These are phyloP conservation scores for Pythium dissotocum DNA, from an alignment of 352 stramenopile species.

Conservation along the genomic window DNA sequence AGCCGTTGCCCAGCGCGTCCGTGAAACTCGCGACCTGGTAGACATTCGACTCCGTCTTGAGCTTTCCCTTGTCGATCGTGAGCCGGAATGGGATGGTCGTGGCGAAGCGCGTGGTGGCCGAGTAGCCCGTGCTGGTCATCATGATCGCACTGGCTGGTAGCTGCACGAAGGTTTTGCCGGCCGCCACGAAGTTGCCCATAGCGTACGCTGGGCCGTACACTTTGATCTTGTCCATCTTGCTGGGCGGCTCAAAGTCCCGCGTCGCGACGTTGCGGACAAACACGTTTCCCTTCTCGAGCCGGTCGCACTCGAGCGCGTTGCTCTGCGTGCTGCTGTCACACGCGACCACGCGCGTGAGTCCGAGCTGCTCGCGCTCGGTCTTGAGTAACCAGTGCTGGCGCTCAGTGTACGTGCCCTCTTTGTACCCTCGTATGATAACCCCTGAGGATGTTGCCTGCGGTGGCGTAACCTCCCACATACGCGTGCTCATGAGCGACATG, in stretches of 20 bases:
- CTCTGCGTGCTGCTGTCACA: constrained; percentile 25
- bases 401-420: constrained; percentile 27
- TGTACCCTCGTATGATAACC: constrained; percentile 16
- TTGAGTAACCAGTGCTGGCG: constrained; percentile 22
- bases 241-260: constrained; percentile 21
- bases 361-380: constrained; percentile 14
- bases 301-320: constrained; percentile 29
- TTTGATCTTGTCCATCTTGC: constrained; percentile 27
- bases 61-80: constrained; percentile 6
- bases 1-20: constrained; percentile 22
- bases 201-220: constrained; percentile 24
- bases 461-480: constrained; percentile 10
- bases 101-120: constrained; percentile 20
- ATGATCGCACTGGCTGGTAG: constrained; percentile 21
- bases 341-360: constrained; percentile 9
- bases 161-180: constrained; percentile 24
- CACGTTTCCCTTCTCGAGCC: constrained; percentile 17
- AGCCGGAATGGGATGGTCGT: constrained; percentile 23
- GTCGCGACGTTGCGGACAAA: constrained; percentile 21
- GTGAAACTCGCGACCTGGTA: constrained; percentile 23
- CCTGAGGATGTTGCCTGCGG: neutral
- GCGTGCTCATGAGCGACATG: constrained; percentile 22
- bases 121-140: constrained; percentile 24
- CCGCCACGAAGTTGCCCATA: constrained; percentile 28
- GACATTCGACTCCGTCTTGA: constrained; percentile 19